phyloP scores from a whole-genome alignment of 441 rosid species.

The Gossypium davidsonii region DNA sequence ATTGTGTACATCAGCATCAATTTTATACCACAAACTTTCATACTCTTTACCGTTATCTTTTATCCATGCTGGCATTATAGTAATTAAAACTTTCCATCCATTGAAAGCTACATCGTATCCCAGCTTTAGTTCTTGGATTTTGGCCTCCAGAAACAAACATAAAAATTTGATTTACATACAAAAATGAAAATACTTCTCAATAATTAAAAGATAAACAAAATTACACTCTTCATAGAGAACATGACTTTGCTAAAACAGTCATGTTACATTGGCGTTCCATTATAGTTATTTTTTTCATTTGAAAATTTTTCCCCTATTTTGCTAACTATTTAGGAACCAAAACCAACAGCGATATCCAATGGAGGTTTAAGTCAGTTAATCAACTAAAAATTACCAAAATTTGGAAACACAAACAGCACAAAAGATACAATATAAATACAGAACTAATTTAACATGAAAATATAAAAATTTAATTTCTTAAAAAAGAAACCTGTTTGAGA shows the following conservation, averaged over 20 bases:
- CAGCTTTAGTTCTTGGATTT: neutral
- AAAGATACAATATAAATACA: neutral
- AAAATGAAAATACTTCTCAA: neutral
- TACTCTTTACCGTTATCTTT: neutral
- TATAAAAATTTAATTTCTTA: neutral
- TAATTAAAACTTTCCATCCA: neutral
- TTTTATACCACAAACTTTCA: neutral
- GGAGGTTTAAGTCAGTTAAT: conserved; percentile 1
- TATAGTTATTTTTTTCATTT: neutral
- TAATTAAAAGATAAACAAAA: neutral
- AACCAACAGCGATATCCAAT: neutral
- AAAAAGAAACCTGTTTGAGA: conserved; percentile 63
- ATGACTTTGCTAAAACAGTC: neutral
- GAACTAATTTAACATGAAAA: neutral
- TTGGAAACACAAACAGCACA: neutral
- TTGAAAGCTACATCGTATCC: neutral
- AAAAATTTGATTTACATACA: neutral
- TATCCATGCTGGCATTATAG: neutral
- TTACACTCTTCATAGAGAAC: neutral
- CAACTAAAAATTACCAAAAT: neutral
- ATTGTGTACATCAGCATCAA: neutral
- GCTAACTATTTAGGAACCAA: neutral
- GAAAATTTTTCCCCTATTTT: neutral
- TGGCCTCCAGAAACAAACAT: neutral
- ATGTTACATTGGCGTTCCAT: neutral